Percentiles rank a stretch among this genome's conserved stretches.
Conservation (phyloP, 305 asterid genomes). For the Salvia sclarea region DNA sequence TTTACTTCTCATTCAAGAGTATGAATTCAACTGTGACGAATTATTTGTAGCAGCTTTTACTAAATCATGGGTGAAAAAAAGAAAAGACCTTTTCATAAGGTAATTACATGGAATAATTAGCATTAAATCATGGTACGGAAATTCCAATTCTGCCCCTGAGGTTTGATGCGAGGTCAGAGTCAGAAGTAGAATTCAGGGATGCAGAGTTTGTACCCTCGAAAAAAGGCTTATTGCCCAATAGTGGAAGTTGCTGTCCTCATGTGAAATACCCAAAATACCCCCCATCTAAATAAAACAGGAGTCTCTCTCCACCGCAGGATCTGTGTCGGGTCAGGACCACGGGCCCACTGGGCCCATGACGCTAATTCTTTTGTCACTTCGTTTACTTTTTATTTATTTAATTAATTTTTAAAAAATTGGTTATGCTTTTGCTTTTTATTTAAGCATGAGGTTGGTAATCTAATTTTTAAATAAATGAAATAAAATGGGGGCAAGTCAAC, state of each 20-base stretch:
- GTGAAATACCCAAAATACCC: conserved; percentile 38
- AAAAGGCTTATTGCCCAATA: conserved; percentile 36
- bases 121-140: neutral
- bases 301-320: conserved; percentile 50
- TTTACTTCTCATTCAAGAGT: neutral
- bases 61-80: too few species aligned
- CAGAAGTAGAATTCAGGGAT: conserved; percentile 31
- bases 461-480: conserved; percentile 8
- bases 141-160: conserved; percentile 32
- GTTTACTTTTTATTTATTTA: conserved; percentile 28
- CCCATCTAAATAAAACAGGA: conserved; percentile 23
- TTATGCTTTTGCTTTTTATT: neutral
- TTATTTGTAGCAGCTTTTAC: too few species aligned
- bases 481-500: conserved; percentile 35
- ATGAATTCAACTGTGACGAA: too few species aligned
- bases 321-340: conserved; percentile 51
- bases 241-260: conserved; percentile 36
- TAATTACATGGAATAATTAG: neutral
- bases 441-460: conserved; percentile 28
- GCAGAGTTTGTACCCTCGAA: conserved; percentile 45
- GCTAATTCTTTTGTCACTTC: conserved; percentile 35
- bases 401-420: too few species aligned
- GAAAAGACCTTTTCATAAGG: neutral
- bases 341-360: conserved; percentile 50
- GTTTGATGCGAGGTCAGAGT: conserved; percentile 34